Evolutionary conservation across 2,329 filamentous ascomycete species (phyloP).

Genomic region (Malbranchea zuffiana): DNA sequence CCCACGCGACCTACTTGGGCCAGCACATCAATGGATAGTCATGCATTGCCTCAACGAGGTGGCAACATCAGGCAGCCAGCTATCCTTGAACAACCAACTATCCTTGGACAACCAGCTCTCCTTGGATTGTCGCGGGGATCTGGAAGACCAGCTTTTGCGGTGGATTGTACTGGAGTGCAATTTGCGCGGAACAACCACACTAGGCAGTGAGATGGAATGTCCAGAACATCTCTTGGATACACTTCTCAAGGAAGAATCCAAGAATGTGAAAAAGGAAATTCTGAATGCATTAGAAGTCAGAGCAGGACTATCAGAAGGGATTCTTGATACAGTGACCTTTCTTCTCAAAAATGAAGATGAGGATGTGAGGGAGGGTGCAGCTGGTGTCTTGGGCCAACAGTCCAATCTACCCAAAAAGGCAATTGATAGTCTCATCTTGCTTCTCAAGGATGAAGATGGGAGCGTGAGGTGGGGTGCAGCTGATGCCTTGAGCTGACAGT

Average conservation of each 20-base stretch:
- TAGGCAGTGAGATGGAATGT: neutral
- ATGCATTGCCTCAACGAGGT: slow-evolving; percentile 32
- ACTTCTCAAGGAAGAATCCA: neutral
- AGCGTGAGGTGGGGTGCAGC: neutral
- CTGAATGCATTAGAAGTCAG: neutral
- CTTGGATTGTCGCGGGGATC: neutral
- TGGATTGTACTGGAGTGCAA: neutral
- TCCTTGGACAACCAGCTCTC: neutral
- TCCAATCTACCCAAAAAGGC: neutral
- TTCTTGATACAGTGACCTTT: neutral
- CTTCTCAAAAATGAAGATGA: slow-evolving; percentile 1
- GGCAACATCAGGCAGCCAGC: neutral
- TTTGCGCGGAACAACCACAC: neutral
- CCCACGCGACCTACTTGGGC: slow-evolving; percentile 29
- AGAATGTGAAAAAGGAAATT: neutral
- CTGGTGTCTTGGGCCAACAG: neutral
- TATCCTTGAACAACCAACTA: neutral
- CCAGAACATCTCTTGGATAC: neutral
- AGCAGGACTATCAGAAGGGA: neutral
- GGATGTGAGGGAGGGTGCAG: neutral
- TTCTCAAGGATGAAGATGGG: slow-evolving; percentile 4
- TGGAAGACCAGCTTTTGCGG: neutral
- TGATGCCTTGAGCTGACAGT: neutral
- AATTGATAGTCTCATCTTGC: neutral
- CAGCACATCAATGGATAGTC: slow-evolving; percentile 29